Percentiles rank a stretch among this genome's conserved stretches.
phyloP scores from a whole-genome alignment of 2,329 filamentous ascomycete species.

The Fusarium palustre region DNA sequence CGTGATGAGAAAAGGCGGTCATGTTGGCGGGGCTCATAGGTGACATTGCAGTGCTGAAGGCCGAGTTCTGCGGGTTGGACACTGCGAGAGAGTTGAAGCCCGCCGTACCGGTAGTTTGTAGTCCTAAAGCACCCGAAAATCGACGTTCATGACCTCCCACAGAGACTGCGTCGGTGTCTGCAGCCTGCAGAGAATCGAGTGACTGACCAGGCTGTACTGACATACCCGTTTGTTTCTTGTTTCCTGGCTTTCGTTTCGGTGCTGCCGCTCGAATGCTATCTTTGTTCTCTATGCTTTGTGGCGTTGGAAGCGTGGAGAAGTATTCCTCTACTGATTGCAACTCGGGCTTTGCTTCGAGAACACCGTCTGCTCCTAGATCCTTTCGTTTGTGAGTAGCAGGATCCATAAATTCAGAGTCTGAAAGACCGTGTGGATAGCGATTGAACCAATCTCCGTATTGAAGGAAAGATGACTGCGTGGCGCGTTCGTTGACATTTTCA shows the following conservation, averaged over 20 bases:
- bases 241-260: constrained; percentile 53
- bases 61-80: constrained; percentile 55
- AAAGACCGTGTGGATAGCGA: constrained; percentile 91
- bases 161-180: constrained; percentile 30
- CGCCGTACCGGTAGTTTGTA: constrained; percentile 56
- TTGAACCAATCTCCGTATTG: constrained; percentile 99
- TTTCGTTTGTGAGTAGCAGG: constrained; percentile 74
- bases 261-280: constrained; percentile 40
- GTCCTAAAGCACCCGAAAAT: constrained; percentile 57
- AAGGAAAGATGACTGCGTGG: constrained; percentile 74
- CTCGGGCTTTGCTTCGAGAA: constrained; percentile 88
- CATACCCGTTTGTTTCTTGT: constrained; percentile 50
- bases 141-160: constrained; percentile 49
- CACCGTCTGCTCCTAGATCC: constrained; percentile 86
- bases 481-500: constrained; percentile 60
- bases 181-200: constrained; percentile 38
- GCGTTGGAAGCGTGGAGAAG: constrained; percentile 80
- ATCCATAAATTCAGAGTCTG: constrained; percentile 84
- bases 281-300: constrained; percentile 60
- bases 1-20: constrained; percentile 54
- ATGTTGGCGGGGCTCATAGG: constrained; percentile 65
- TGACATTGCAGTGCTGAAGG: constrained; percentile 63
- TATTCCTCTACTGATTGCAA: constrained; percentile 96
- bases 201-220: constrained; percentile 31
- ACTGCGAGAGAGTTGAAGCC: constrained; percentile 57